These are phyloP conservation scores for Trichoderma pleuroti DNA, from an alignment of 2,329 filamentous ascomycete species.

Conservation along the genomic window DNA sequence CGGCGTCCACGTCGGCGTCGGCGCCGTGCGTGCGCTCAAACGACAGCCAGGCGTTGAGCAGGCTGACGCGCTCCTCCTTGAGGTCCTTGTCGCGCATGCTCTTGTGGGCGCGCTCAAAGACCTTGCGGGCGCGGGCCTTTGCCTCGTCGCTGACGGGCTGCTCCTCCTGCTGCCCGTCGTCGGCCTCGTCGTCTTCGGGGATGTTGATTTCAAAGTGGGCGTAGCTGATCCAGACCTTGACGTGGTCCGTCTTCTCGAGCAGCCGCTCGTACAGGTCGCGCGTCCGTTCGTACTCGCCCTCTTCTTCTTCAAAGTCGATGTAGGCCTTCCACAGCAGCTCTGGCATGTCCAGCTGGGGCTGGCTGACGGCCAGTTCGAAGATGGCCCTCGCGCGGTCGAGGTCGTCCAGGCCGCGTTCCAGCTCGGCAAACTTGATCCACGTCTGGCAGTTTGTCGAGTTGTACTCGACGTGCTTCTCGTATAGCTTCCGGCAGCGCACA, in stretches of 20 bases:
- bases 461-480: conserved; percentile 91
- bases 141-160: conserved; percentile 74
- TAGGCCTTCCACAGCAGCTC: conserved; percentile 97
- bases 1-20: conserved; percentile 69
- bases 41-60: conserved; percentile 87
- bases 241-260: conserved; percentile 91
- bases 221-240: conserved; percentile 99
- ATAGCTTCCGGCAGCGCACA: conserved; percentile 81
- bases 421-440: conserved; percentile 94
- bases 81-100: conserved; percentile 85
- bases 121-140: conserved; percentile 72
- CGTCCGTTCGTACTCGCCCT: conserved; percentile 83
- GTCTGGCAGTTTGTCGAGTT: conserved; percentile 87
- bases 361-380: conserved; percentile 83
- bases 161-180: conserved; percentile 59
- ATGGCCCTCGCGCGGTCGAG: conserved; percentile 83
- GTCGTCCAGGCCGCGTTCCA: conserved; percentile 89
- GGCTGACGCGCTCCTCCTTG: conserved; percentile 87
- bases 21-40: conserved; percentile 87
- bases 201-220: conserved; percentile 98
- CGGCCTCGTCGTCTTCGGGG: conserved; percentile 64
- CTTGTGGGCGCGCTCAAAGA: conserved; percentile 84
- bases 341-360: conserved; percentile 89
- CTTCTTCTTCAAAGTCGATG: conserved; percentile 97
- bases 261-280: conserved; percentile 84